Base-by-base conservation (phyloP, 768 basidiomycete genomes). In the Agaricus blazei region DNA sequence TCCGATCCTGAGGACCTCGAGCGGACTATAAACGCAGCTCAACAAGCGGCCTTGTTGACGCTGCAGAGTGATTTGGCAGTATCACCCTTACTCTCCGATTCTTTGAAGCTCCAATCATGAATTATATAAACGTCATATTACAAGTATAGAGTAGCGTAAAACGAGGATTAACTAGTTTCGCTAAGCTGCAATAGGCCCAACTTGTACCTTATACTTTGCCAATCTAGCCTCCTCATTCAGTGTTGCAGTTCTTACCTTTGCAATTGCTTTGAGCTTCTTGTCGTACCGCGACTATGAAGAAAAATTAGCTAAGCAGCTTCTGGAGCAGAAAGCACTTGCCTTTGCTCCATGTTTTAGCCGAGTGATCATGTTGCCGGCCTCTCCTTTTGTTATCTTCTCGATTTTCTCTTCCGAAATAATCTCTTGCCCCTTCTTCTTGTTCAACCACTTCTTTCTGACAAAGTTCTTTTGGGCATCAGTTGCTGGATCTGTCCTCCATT, bases 291-390 rank as follows among this genome's bases (percentile, higher is more conserved):
- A 67, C 86, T 89, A 48, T 34, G 8, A 6, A 34, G 34, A 34
- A 34, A 34, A 8, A 34, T 8, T 34, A 11, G 34, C 34, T 34
- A 34, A 34, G 11, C 34, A 1, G 5, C 31, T 45, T 47, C 28
- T 12, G 44, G 41, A 38, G 36, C 14, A 28, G 52, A 47, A 51
- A 45, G 3, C 34, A 42, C 68, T 31, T 63, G 88, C 90, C 74
- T 80, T 74, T 34, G 87, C 87, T 26, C 90, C 91, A 62, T 93
- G 85, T 64, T 82, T 87, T 54, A 90, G 57, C 8, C 90, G 83
- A 24, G 83, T 83, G 58, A 94, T 87, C 44, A 93, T 83, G 59
- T 85, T 84, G 0, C 85, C 87, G 28, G 90, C 90, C 59, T 88
- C 78, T 2, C 92, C 92, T 66, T 90, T 92, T 1, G 82, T 91